Evolutionary conservation across 495 filamentous ascomycete species (phyloP), one percentile per base, ranked within the genome.

Genomic region (Neurospora sp.): DNA sequence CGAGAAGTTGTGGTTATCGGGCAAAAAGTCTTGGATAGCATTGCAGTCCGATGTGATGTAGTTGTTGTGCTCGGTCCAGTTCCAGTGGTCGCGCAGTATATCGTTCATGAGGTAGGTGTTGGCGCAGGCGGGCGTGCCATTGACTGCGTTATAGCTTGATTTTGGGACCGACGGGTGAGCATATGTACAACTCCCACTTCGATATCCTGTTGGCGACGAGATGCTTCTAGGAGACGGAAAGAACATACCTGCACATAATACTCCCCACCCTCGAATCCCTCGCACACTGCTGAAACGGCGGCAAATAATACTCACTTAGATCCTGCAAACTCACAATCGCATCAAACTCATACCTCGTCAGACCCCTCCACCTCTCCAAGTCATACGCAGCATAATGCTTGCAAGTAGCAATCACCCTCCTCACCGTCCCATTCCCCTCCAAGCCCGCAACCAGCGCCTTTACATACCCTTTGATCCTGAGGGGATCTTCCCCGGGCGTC

Each of bases 361-460:
- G 40, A 0, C 78, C 79, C 39, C 78, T 76, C 78, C 80, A 82
- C 46, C 79, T 76, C 77, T 92, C 90, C 2, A 91, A 80, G 71
- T 92, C 90, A 73, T 92, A 91, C 1, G 85, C 89, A 10, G 87
- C 89, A 72, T 81, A 91, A 76, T 91, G 89, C 75, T 91, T 91
- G 69, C 87, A 89, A 4, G 88, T 91, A 9, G 89, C 86, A 7
- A 89, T 83, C n/a, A 91, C 76, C 75, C 88, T 89, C 6, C 78
- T 76, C 42, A 75, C 72, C 16, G 75, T 68, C 42, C 76, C n/a
- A 35, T 71, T 76, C 16, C 89, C 89, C 74, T 92, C 87, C 11
- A 92, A 81, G 38, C 89, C 89, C 5, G 83, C 84, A 72, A 91
- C 87, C 74, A 91, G 83, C 42, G 86, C 84, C 53, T 86, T 86